Base-by-base conservation (phyloP, 2,329 filamentous ascomycete species). In the Periconia sp. region DNA sequence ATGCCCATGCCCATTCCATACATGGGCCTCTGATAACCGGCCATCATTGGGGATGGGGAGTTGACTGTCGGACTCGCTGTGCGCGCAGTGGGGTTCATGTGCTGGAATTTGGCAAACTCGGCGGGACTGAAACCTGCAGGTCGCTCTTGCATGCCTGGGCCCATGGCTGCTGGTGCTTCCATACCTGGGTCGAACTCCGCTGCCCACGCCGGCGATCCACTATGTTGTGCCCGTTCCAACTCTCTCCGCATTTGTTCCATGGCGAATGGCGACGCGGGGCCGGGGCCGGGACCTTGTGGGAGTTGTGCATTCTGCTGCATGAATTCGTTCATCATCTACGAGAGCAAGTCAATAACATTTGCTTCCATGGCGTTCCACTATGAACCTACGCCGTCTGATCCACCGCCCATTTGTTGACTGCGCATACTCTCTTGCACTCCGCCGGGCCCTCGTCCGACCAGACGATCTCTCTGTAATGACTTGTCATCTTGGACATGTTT, bases 401-500 rank as follows among this genome's bases (percentile, higher is more conserved):
- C 85, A 41, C 82, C 83, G 65, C 85, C 85, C 71, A 86, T 85
- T 53, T 82, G 82, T 63, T 84, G 82, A 71, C 85, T 92, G 59
- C 91, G 84, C 80, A 96, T 92, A 66, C 89, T 85, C 71, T 90
- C 88, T 66, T 90, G 82, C 67, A 88, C 79, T 8, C 84, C 87
- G 42, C 83, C 85, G 0, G 90, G 88, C 0, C 86, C 87, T 61
- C 88, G 81, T 58, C 90, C 91, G 55, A 90, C 87, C 57, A 97
- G 81, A 55, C 94, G 86, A 75, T 99, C 94, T 68, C 92, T 84
- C 77, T 97, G 94, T 53, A 97, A 80, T 53, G 90, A 94, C 77
- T 92, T 96, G 79, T 99, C 94, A 82, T 96, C 91, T 71, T 95
- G 90, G 53, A 94, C 91, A 76, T 97, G 92, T 77, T 99, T 99